Evolutionary conservation across 805 yeast species (phyloP), one percentile per base, ranked within the genome.

Genomic region (Millerago galiae): DNA sequence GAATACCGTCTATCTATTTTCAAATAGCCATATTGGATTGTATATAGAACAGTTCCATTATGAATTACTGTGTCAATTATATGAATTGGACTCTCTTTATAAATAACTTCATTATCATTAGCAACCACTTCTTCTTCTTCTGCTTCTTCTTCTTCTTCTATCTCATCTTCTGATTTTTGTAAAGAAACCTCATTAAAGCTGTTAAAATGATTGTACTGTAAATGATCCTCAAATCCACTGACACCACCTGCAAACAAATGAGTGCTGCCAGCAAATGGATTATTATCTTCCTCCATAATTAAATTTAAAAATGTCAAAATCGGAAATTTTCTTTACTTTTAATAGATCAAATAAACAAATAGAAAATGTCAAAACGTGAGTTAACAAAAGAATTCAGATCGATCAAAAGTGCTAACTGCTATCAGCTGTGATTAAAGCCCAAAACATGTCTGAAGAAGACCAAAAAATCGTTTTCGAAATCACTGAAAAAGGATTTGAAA

Each of bases 1-100:
- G 95, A 85, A 61, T 91, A 93, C 35, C 98, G 68, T 53, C 98
- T 70, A 27, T 84, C 74, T 8, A 87, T 88, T 13, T 72, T 12
- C 15, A 5, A n/a, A 15, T 52, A 52, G 7, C 75, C 66, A 40
- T 77, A 65, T 47, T 75, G 75, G 44, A 91, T 85, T 12, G 95
- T 79, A 59, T 91, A 91, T 0, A 86, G 85, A 29, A 91, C 76
- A 51, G 76, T 86, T 1, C 82, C 70, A 42, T 79, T 71, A 34
- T 74, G 66, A 42, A 70, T 70, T 17, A 81, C 78, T 50, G 93
- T 91, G 45, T 82, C 90, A 0, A 70, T 66, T 40, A 85, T 14
- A 38, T 37, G n/a, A 39, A 29, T 17, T 21, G 24, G 24, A 21
- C 7, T 21, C 24, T 21, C 24, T 5, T 21, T 21, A 21, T 21